Evolutionary conservation across 768 basidiomycete genomes (phyloP).

Genomic region (Myochromella boudieri): DNA sequence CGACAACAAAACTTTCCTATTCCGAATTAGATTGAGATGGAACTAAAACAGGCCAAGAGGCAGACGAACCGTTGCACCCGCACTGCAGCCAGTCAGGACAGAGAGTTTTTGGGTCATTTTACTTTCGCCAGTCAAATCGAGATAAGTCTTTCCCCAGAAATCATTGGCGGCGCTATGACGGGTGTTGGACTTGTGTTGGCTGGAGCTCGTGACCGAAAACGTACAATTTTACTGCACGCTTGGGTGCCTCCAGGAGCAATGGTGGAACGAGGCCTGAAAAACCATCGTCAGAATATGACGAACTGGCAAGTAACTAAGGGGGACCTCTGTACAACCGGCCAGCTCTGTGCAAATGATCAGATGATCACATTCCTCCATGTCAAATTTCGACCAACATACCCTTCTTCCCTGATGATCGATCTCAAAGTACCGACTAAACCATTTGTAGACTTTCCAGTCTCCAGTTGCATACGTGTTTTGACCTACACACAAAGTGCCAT

Average conservation of each 20-base stretch:
- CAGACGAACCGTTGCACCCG: conserved; percentile 78
- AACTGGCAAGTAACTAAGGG: background rate
- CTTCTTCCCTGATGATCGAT: conserved; percentile 86
- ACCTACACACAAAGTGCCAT: conserved; percentile 49
- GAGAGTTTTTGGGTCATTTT: conserved; percentile 92
- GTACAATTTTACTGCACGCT: conserved; percentile 95
- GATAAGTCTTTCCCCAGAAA: conserved; percentile 89
- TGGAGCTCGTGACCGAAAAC: conserved; percentile 21
- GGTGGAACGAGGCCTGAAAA: conserved; percentile 86
- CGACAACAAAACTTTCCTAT: conserved; percentile 88
- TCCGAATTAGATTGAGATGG: background rate
- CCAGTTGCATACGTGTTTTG: conserved; percentile 98
- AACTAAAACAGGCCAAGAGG: background rate
- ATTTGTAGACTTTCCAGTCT: conserved; percentile 71
- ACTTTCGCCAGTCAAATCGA: conserved; percentile 57
- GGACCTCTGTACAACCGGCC: conserved; percentile 88
- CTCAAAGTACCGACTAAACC: conserved; percentile 84
- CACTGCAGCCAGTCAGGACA: conserved; percentile 86
- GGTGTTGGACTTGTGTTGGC: conserved; percentile 5
- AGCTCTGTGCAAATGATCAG: conserved; percentile 40
- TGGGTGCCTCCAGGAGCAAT: conserved; percentile 93
- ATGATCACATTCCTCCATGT: conserved; percentile 10
- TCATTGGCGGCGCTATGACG: conserved; percentile 76
- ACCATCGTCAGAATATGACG: background rate
- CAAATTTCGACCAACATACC: conserved; percentile 48